phyloP scores from a whole-genome alignment of 495 filamentous ascomycete species.

The Tuber borchii region DNA sequence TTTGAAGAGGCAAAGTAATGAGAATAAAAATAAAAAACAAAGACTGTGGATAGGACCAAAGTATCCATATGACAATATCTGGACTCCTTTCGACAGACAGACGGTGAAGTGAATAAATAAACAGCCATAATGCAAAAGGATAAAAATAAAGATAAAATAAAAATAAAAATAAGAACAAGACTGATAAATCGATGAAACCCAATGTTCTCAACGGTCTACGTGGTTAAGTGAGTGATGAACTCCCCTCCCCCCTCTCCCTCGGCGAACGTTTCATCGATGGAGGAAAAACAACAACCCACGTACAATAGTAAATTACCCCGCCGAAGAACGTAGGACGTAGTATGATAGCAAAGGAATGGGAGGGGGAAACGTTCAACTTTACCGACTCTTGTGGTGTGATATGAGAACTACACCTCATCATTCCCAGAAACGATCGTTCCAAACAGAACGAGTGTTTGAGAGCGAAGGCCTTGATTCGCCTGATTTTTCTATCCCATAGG shows the following conservation, averaged over 20 bases:
- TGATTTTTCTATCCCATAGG: neutral
- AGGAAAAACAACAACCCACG: neutral
- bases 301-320: neutral
- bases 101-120: neutral
- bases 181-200: neutral
- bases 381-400: neutral
- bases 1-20: neutral
- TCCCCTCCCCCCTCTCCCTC: neutral
- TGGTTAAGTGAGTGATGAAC: neutral
- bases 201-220: neutral
- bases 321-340: neutral
- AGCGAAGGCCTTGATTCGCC: constrained; percentile 5
- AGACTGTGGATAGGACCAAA: neutral
- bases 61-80: neutral
- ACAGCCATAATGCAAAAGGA: neutral
- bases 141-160: neutral
- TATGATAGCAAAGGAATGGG: neutral
- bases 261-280: neutral
- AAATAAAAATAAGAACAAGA: neutral
- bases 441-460: constrained; percentile 2
- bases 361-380: constrained; percentile 2
- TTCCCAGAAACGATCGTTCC: constrained; percentile 2
- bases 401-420: constrained; percentile 6
- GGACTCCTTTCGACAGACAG: neutral
- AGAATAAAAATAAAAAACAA: neutral